Conservation (phyloP, 2,329 filamentous ascomycete species). For the Ilyonectria destructans region DNA sequence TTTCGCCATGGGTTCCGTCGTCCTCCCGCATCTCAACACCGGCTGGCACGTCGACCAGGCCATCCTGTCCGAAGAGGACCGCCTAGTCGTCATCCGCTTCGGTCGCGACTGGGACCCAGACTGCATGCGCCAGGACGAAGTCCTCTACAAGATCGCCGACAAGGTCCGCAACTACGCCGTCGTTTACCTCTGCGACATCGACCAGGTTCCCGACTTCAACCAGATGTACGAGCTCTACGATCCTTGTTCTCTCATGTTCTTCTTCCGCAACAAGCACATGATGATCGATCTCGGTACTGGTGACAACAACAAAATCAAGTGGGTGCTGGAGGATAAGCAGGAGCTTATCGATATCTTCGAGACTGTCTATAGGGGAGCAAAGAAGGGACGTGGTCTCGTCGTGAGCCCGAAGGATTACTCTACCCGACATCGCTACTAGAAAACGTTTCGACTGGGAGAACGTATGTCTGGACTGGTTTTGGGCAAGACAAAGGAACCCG, state of each 20-base stretch:
- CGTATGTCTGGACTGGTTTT: slow-evolving; percentile 3
- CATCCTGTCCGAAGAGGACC: slow-evolving; percentile 89
- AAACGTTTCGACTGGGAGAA: neutral
- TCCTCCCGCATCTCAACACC: slow-evolving; percentile 90
- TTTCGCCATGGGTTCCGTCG: slow-evolving; percentile 80
- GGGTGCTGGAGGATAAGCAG: slow-evolving; percentile 95
- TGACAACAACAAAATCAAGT: slow-evolving; percentile 99
- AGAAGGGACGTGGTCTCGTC: slow-evolving; percentile 96
- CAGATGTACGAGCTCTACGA: slow-evolving; percentile 96
- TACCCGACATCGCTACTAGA: slow-evolving; percentile 47
- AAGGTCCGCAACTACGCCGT: slow-evolving; percentile 93
- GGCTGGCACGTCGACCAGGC: slow-evolving; percentile 99
- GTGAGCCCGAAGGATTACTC: slow-evolving; percentile 87
- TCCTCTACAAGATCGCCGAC: slow-evolving; percentile 94
- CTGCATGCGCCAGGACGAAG: slow-evolving; percentile 85
- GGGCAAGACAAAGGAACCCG: neutral
- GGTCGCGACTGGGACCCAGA: slow-evolving; percentile 88
- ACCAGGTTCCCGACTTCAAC: slow-evolving; percentile 93
- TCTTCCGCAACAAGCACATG: slow-evolving; percentile 99
- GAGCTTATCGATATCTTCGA: slow-evolving; percentile 99
- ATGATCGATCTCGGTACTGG: slow-evolving; percentile 98
- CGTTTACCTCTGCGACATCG: slow-evolving; percentile 95
- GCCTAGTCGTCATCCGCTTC: slow-evolving; percentile 94
- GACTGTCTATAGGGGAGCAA: slow-evolving; percentile 97
- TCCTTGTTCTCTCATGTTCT: slow-evolving; percentile 95